phyloP scores from a whole-genome alignment of 2,329 filamentous ascomycete species.

The Blastomyces parvus region DNA sequence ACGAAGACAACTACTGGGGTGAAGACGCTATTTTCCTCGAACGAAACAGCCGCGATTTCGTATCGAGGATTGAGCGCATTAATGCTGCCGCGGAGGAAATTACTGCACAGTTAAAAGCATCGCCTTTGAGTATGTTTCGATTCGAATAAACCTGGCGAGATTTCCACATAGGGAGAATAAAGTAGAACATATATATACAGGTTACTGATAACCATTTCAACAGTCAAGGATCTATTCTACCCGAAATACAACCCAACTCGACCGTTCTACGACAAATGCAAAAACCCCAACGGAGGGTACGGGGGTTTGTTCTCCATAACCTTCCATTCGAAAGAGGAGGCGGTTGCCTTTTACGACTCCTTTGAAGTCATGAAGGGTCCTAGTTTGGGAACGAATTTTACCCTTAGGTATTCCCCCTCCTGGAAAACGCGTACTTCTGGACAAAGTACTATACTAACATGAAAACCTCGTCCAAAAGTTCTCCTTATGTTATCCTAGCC shows the following conservation, averaged over 20 bases:
- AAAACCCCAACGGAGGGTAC: constrained; percentile 67
- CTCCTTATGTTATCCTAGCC: constrained; percentile 81
- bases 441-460: background rate
- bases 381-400: constrained; percentile 94
- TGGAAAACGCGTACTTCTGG: background rate
- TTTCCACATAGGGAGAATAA: background rate
- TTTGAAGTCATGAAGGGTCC: constrained; percentile 87
- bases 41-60: constrained; percentile 89
- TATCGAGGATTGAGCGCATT: constrained; percentile 68
- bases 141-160: background rate
- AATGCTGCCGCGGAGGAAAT: constrained; percentile 80
- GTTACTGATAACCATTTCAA: constrained; percentile 11
- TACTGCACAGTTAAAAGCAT: constrained; percentile 57
- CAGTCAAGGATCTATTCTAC: constrained; percentile 74
- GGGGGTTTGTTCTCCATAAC: constrained; percentile 80
- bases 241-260: constrained; percentile 66
- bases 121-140: constrained; percentile 39
- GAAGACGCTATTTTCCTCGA: constrained; percentile 94
- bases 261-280: constrained; percentile 67
- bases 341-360: constrained; percentile 73
- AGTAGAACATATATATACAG: background rate
- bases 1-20: constrained; percentile 86
- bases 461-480: constrained; percentile 38
- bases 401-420: constrained; percentile 47
- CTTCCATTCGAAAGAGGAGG: constrained; percentile 60